Evolutionary conservation across 1,284 basidiomycete species (phyloP), one percentile per base, ranked within the genome.

Genomic region (Polyporus tsugae): DNA sequence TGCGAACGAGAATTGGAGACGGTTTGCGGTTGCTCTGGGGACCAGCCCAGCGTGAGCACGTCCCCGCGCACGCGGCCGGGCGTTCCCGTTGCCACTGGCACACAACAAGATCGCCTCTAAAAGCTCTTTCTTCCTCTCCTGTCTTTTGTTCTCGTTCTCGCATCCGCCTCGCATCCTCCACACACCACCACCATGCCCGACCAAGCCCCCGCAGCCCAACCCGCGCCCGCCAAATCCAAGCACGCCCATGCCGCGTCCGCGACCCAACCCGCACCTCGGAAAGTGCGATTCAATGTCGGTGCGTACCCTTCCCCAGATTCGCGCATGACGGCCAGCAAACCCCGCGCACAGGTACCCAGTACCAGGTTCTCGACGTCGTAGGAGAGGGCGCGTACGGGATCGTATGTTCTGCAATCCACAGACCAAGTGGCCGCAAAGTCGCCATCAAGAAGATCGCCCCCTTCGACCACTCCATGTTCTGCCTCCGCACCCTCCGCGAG

Each of bases 201-300:
- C 63, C 75, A 77, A 38, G 65, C 75, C 25, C 62, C 60, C 42
- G 63, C 69, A 39, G 36, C 69, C 29, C 75, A 75, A 66, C 70
- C 75, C 19, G 72, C 73, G 10, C 69, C 75, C 17, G 62, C 74
- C 39, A 90, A 88, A 78, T 80, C 89, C 39, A 92, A 91, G 81
- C 88, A 90, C 66, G 78, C 81, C 44, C 85, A 89, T 78, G 86
- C 89, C 22, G 81, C 90, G 17, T 87, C 90, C 0, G 83, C 89
- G 72, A 85, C 88, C 25, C 85, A 86, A 62, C 84, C 92, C 49
- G 89, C 92, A 19, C 94, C 95, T 19, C 87, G 95, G 73, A 96
- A 95, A 84, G 94, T 96, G 71, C 89, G 94, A 68, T 97, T 97
- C 86, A 95, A 95, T 82, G 94, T 95, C 76, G 94, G 94, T 95